phyloP scores from a whole-genome alignment of 345 rosid genomes.

The Nasturtium officinale region DNA sequence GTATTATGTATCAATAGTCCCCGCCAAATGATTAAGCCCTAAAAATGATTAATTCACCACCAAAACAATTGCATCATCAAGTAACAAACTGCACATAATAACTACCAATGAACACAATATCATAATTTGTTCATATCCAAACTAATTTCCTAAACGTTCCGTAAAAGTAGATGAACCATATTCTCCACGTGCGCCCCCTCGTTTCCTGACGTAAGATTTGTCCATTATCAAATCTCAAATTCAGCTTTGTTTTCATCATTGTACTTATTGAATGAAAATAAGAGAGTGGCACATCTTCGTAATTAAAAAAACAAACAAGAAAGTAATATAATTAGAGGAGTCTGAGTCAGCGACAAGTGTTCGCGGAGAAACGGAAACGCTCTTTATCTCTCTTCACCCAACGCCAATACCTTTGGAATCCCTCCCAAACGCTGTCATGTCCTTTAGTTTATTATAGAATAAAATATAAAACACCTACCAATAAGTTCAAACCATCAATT shows the following conservation, averaged over 20 bases:
- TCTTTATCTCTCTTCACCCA: conserved; percentile 25
- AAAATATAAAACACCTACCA: not conserved
- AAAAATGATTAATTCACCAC: conserved; percentile 2
- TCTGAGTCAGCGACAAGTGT: conserved; percentile 57
- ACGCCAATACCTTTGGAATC: conserved; percentile 80
- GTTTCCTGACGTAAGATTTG: conserved; percentile 34
- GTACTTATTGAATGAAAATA: not conserved
- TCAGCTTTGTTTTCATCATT: conserved; percentile 21
- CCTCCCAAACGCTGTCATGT: conserved; percentile 34
- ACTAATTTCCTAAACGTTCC: conserved; percentile 2
- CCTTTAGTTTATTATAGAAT: not conserved
- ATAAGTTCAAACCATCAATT: not conserved
- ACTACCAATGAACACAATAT: conserved; percentile 2
- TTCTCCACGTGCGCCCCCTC: conserved; percentile 42
- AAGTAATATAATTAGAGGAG: conserved; percentile 25
- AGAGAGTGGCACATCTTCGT: not conserved
- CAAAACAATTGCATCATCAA: conserved; percentile 21
- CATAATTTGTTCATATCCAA: not conserved
- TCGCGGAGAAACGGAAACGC: conserved; percentile 99
- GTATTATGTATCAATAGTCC: conserved; percentile 21
- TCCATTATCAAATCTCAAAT: conserved; percentile 25
- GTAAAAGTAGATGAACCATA: conserved; percentile 10
- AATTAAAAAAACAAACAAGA: not conserved
- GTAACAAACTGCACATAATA: conserved; percentile 7
- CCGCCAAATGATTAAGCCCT: conserved; percentile 29